Conservation (phyloP, 1,284 basidiomycete genomes). For the Filobasidium uniguttulatum region DNA sequence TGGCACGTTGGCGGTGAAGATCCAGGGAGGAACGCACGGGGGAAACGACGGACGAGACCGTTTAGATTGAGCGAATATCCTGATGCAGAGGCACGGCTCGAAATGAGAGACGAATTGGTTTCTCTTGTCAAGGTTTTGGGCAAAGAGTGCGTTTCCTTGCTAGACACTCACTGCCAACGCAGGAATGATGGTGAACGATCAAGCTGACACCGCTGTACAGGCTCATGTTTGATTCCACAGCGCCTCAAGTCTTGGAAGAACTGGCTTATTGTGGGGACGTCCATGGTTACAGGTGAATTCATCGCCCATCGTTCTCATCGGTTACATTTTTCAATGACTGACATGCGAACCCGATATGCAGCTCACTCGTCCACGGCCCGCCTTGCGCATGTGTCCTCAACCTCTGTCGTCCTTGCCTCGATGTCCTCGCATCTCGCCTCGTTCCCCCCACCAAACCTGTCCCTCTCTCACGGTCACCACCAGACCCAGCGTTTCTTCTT, state of each 20-base stretch:
- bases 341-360: neutral
- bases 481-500: slow-evolving; percentile 8
- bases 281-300: slow-evolving; percentile 10
- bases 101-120: slow-evolving; percentile 14
- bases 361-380: slow-evolving; percentile 11
- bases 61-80: slow-evolving; percentile 13
- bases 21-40: neutral
- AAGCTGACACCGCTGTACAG: neutral
- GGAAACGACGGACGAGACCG: neutral
- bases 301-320: neutral
- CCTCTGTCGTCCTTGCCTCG: slow-evolving; percentile 14
- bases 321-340: neutral
- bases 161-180: neutral
- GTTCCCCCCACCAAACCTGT: slow-evolving; percentile 7
- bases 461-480: slow-evolving; percentile 11
- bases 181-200: neutral
- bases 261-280: slow-evolving; percentile 12
- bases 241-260: slow-evolving; percentile 12
- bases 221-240: slow-evolving; percentile 14
- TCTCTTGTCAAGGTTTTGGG: slow-evolving; percentile 6
- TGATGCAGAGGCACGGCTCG: slow-evolving; percentile 11
- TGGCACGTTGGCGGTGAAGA: neutral
- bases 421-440: slow-evolving; percentile 9
- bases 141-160: slow-evolving; percentile 7
- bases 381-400: slow-evolving; percentile 15